These are phyloP conservation scores for Vitis hybrid DNA, from an alignment of 177 flowering plant genomes.

Conservation along the genomic window DNA sequence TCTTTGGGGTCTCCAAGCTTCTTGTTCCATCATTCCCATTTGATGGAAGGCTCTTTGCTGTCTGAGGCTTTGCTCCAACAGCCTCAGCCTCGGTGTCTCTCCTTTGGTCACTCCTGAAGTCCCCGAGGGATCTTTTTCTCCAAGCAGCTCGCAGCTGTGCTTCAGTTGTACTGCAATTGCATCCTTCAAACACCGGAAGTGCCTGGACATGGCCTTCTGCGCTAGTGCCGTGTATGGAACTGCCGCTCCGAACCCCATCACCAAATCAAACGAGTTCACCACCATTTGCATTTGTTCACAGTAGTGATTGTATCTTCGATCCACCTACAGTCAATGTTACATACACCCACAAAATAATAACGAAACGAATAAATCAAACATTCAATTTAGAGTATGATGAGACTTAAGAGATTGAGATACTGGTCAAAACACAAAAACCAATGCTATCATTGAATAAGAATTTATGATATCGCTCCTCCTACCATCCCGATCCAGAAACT, in stretches of 20 bases:
- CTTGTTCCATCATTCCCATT: conserved; percentile 98
- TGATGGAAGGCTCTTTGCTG: conserved; percentile 90
- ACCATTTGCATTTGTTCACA: conserved; percentile 96
- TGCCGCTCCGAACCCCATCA: conserved; percentile 92
- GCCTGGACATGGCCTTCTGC: conserved; percentile 96
- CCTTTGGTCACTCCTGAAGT: conserved; percentile 76
- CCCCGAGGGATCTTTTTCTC: conserved; percentile 72
- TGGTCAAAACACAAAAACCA: too few relatives aligned
- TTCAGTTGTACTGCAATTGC: conserved; percentile 71
- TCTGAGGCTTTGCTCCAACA: conserved; percentile 82
- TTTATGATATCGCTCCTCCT: too few relatives aligned
- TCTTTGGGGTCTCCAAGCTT: conserved; percentile 97
- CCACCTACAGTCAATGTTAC: conserved; percentile 54
- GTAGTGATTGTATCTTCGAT: conserved; percentile 83
- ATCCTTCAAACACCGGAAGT: conserved; percentile 87
- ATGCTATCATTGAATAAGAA: too few relatives aligned
- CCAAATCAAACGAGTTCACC: conserved; percentile 87
- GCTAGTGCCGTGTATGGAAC: conserved; percentile 88
- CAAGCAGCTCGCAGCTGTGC: conserved; percentile 78
- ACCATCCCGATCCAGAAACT: too few relatives aligned
- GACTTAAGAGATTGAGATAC: too few relatives aligned
- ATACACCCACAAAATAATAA: not conserved
- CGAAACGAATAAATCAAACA: not conserved
- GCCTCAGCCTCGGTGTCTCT: conserved; percentile 82
- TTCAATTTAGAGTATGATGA: not conserved